Base-by-base conservation (phyloP, 2,329 filamentous ascomycete species). In the Sordariomycetes sp. region DNA sequence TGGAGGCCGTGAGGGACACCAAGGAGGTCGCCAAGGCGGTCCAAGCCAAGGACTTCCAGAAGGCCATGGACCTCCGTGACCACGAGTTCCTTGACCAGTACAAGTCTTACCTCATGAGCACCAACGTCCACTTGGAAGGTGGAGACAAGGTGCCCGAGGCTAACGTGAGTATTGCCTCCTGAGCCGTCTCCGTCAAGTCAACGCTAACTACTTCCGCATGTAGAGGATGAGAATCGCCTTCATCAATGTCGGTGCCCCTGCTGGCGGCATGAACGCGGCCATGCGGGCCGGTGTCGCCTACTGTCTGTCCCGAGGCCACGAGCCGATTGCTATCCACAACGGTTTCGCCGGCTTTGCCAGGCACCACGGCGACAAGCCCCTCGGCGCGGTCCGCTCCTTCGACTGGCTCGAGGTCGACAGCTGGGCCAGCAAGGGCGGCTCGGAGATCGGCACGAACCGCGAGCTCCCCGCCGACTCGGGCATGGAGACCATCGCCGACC, bases 221-320 rank as follows among this genome's bases (percentile, higher is more conserved):
- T 61, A 91, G 87, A 84, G 86, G 63, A 90, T 97, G 89, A 85
- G 84, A 62, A 89, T 99, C 65, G 94, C 90, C 54, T 96, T 99
- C 66, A 89, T 99, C 71, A 95, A 97, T 65, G 91, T 97, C 25
- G 94, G 94, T 65, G 94, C 94, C 13, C 94, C 94, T 8, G 94
- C 94, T 34, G 94, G 94, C 70, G 94, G 94, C 65, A 97, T 99
- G 89, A 99, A 99, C 72, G 91, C 92, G 32, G 94, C 94, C 50
- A 94, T 95, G 22, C 85, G 94, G 63, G 92, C 90, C 34, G 92
- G 89, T 15, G 91, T 96, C 20, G 90, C 90, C 35, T 96, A 96
- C 76, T 97, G 91, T 69, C 71, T 95, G 59, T 87, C 88, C 52
- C 84, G 90, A 59, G 94, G 94, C n/a, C 94, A 99, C 70, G 90